Evolutionary conservation across 306 rosid species (phyloP).

Genomic region (Vigna hirtella): DNA sequence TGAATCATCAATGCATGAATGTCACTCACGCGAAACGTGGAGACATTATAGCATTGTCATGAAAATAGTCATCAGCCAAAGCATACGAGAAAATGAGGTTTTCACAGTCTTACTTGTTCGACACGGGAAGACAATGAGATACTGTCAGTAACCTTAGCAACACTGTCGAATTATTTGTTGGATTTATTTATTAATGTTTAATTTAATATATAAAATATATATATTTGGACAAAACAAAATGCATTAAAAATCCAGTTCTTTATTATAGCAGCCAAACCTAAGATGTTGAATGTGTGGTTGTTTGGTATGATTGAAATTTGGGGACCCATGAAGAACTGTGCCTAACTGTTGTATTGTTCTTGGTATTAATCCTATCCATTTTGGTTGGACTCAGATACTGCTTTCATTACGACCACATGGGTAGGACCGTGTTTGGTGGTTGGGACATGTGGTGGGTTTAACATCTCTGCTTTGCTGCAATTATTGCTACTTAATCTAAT

Average conservation of each 20-base stretch:
- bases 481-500: constrained; percentile 26
- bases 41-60: neutral
- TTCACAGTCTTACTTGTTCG: neutral
- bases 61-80: neutral
- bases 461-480: constrained; percentile 26
- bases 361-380: constrained; percentile 37
- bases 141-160: neutral
- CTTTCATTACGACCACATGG: constrained; percentile 39
- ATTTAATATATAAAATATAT: too few relatives aligned
- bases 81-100: neutral
- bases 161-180: too few relatives aligned
- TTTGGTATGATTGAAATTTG: constrained; percentile 11
- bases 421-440: constrained; percentile 47
- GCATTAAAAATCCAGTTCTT: too few relatives aligned
- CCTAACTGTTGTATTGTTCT: neutral
- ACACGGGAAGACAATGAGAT: neutral
- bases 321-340: neutral
- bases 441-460: constrained; percentile 44
- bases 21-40: neutral
- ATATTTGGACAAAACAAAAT: too few relatives aligned
- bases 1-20: neutral
- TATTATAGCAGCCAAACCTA: neutral
- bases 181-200: too few relatives aligned
- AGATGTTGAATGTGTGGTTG: neutral
- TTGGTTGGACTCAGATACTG: constrained; percentile 1